Base-by-base conservation (phyloP, 2,329 filamentous ascomycete species). In the Venturia nashicola region DNA sequence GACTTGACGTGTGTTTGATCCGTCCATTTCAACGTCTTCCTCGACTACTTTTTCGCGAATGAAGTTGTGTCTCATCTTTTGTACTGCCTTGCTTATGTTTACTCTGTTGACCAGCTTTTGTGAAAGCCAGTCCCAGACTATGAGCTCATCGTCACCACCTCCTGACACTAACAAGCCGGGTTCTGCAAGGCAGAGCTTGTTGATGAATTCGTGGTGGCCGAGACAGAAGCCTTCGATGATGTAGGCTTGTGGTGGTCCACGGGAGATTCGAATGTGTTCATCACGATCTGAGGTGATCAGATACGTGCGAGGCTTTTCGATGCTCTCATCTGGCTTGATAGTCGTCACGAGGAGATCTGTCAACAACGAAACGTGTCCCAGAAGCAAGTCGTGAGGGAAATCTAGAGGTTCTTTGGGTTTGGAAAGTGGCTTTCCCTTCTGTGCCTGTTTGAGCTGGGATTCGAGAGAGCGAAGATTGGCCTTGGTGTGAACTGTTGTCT, bases 361-460 rank as follows among this genome's bases (percentile, higher is more conserved):
- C 61, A 99, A 83, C 84, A 97, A 89, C 0, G 93, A 97, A 16
- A 99, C 94, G 75, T 99, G 94, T 14, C 94, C 94, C 0, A 99
- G 84, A 8, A 97, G 79, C 0, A 96, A 79, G 44, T 86, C 83
- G 69, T 91, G 84, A 69, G 91, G 87, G 72, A 96, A 96, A 59
- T 75, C 74, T 34, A 78, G 72, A 2, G 78, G 74, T 18, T 78
- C 77, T 63, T 80, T 79, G 43, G 77, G 76, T 42, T 57, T 48
- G 3, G 51, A n/a, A 18, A 23, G 36, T 18, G 44, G n/a, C 20
- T 61, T 68, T 69, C 75, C 65, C 68, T 74, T 66, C 68, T 74
- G 62, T 67, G 73, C 72, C 61, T 75, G 75, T 67, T 78, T 80
- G 65, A 80, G 74, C 68, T 87, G 84, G 62, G 83, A 79, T 68